These are phyloP conservation scores for Saxophila tyrrhenica DNA, from an alignment of 495 filamentous ascomycete species.

Conservation along the genomic window DNA sequence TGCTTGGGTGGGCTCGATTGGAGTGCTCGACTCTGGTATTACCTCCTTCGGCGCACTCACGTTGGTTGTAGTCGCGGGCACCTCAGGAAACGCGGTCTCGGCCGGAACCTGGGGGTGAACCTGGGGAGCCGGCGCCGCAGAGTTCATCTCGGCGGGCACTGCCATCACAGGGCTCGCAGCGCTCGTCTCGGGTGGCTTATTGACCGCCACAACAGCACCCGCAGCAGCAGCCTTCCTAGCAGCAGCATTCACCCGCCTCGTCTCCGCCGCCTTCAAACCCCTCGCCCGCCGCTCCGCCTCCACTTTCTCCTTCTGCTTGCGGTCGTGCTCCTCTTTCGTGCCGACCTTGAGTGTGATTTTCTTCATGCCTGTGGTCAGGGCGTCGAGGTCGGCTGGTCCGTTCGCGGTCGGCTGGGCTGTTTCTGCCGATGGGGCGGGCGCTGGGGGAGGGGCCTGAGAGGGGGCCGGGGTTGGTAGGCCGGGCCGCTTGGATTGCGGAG, in stretches of 20 bases:
- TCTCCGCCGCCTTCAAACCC: slow-evolving; percentile 18
- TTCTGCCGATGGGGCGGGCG: neutral
- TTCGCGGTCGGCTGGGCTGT: neutral
- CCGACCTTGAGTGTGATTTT: slow-evolving; percentile 63
- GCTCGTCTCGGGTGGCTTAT: too few relatives aligned
- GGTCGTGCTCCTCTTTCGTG: slow-evolving; percentile 58
- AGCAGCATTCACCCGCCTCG: slow-evolving; percentile 15
- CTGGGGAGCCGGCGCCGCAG: too few relatives aligned
- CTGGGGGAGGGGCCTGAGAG: neutral
- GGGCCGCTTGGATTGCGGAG: neutral
- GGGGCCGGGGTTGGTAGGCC: neutral
- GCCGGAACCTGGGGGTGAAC: too few relatives aligned
- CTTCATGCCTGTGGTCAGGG: slow-evolving; percentile 54
- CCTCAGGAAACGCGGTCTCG: too few relatives aligned
- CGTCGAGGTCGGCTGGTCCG: slow-evolving; percentile 40
- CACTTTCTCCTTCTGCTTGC: slow-evolving; percentile 33
- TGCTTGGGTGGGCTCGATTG: too few relatives aligned
- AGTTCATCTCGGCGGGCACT: too few relatives aligned
- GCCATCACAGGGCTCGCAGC: too few relatives aligned
- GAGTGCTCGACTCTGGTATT: too few relatives aligned
- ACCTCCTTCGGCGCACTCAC: too few relatives aligned
- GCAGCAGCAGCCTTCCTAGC: slow-evolving; percentile 13
- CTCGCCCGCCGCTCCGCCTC: slow-evolving; percentile 14
- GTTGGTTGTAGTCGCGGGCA: too few relatives aligned
- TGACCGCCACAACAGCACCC: too few relatives aligned